These are phyloP conservation scores for Bipolaris sorokiniana DNA, from an alignment of 2,329 filamentous ascomycete species.

Conservation along the genomic window DNA sequence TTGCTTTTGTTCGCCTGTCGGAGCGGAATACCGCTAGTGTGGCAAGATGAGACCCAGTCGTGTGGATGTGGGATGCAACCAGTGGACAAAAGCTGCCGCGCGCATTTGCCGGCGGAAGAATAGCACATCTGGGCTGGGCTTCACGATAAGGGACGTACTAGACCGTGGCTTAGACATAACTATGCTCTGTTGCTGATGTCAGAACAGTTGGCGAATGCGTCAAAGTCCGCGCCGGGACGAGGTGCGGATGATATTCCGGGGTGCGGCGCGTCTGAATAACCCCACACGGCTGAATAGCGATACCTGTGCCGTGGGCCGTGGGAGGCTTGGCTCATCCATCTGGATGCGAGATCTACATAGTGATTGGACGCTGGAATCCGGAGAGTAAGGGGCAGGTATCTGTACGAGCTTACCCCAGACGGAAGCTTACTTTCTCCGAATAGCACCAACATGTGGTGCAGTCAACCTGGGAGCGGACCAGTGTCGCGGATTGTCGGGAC, in stretches of 20 bases:
- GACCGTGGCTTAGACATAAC: conserved; percentile 9
- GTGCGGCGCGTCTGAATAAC: conserved; percentile 15
- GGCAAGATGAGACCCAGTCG: conserved; percentile 12
- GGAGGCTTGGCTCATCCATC: conserved; percentile 24
- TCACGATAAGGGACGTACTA: conserved; percentile 16
- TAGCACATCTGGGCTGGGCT: conserved; percentile 10
- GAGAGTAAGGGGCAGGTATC: conserved; percentile 13
- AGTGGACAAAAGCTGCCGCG: conserved; percentile 17
- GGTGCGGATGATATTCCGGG: conserved; percentile 24
- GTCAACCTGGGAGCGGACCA: conserved; percentile 5
- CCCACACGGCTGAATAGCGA: conserved; percentile 29
- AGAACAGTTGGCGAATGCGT: conserved; percentile 19
- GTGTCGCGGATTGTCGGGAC: background rate
- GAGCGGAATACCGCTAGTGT: conserved; percentile 23
- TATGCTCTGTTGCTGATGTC: conserved; percentile 25
- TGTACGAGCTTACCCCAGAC: conserved; percentile 21
- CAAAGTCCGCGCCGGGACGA: conserved; percentile 11
- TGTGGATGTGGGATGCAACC: conserved; percentile 10
- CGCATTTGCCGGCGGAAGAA: conserved; percentile 25
- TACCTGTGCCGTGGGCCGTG: conserved; percentile 18
- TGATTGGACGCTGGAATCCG: conserved; percentile 16
- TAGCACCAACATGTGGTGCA: conserved; percentile 27
- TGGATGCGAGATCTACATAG: conserved; percentile 23
- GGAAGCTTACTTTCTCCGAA: conserved; percentile 21
- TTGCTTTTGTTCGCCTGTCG: conserved; percentile 25